Evolutionary conservation across 2,329 filamentous ascomycete species (phyloP).

Genomic region (Fusarium denticulatum): DNA sequence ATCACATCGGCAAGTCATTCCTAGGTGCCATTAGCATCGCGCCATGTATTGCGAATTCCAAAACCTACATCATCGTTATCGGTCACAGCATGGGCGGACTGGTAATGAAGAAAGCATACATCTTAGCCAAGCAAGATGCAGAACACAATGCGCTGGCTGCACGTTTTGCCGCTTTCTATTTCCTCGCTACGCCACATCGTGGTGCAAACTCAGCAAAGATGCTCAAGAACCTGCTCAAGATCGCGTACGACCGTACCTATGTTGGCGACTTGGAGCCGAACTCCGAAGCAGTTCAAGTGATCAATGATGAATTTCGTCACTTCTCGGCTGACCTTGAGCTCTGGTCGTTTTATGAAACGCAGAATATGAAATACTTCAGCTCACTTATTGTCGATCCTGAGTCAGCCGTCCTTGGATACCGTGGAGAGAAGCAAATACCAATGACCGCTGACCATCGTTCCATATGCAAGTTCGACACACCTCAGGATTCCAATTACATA

Average conservation of each 20-base stretch:
- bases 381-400: constrained; percentile 51
- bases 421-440: constrained; percentile 49
- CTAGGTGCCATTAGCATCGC: constrained; percentile 41
- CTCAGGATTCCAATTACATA: constrained; percentile 51
- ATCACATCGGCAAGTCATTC: constrained; percentile 47
- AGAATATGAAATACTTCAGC: constrained; percentile 27
- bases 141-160: constrained; percentile 42
- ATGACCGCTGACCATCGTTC: constrained; percentile 55
- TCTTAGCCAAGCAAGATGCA: constrained; percentile 48
- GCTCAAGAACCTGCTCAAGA: constrained; percentile 50
- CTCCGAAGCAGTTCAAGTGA: constrained; percentile 48
- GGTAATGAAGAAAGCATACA: constrained; percentile 48
- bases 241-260: constrained; percentile 47
- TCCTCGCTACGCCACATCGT: constrained; percentile 54
- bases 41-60: constrained; percentile 29
- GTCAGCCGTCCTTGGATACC: constrained; percentile 55
- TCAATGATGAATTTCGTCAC: constrained; percentile 59
- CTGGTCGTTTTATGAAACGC: constrained; percentile 59
- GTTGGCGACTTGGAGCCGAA: constrained; percentile 51
- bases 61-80: constrained; percentile 52
- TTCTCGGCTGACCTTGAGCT: constrained; percentile 49
- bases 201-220: constrained; percentile 51
- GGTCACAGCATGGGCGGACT: constrained; percentile 59
- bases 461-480: constrained; percentile 53
- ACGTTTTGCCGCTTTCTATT: constrained; percentile 49